A percentile compares a stretch with the other conserved stretches of the same genome.
These are phyloP conservation scores for Erigeron canadensis DNA, from an alignment of 129 eudicot genomes.

Conservation along the genomic window DNA sequence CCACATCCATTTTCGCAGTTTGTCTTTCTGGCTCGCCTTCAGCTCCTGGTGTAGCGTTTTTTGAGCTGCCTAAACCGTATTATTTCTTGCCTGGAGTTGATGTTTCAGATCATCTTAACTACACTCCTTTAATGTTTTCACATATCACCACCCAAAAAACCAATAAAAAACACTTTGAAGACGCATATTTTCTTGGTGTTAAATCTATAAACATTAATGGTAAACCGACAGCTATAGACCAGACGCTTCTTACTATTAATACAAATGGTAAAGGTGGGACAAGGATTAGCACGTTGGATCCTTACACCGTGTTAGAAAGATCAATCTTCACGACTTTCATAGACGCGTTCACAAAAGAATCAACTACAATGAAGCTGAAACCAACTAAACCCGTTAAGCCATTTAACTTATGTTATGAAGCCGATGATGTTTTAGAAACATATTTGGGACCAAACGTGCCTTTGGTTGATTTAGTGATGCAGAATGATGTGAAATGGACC, in stretches of 20 bases:
- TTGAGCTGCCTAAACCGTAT: constrained; percentile 46
- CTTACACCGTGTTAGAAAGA: constrained; percentile 43
- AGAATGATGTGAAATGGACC: constrained; percentile 48
- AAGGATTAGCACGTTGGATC: constrained; percentile 45
- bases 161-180: constrained; percentile 19
- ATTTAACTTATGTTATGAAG: constrained; percentile 45
- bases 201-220: constrained; percentile 48
- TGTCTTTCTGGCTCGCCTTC: constrained; percentile 69
- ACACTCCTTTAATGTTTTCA: constrained; percentile 53
- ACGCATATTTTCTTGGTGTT: constrained; percentile 47
- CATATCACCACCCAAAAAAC: constrained; percentile 2
- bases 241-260: constrained; percentile 21
- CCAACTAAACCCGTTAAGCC: constrained; percentile 42
- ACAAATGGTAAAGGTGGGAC: constrained; percentile 39
- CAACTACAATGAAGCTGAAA: constrained; percentile 41
- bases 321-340: constrained; percentile 33
- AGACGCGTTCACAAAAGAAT: constrained; percentile 47
- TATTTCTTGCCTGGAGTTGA: constrained; percentile 51
- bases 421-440: constrained; percentile 34
- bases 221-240: constrained; percentile 21
- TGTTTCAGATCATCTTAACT: constrained; percentile 44
- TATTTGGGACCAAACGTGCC: constrained; percentile 51
- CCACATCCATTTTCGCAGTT: constrained; percentile 37
- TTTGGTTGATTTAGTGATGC: constrained; percentile 44
- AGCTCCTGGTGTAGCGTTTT: constrained; percentile 68